These are phyloP conservation scores for Nemophila menziesii DNA, from an alignment of 257 asterid species.

Conservation along the genomic window DNA sequence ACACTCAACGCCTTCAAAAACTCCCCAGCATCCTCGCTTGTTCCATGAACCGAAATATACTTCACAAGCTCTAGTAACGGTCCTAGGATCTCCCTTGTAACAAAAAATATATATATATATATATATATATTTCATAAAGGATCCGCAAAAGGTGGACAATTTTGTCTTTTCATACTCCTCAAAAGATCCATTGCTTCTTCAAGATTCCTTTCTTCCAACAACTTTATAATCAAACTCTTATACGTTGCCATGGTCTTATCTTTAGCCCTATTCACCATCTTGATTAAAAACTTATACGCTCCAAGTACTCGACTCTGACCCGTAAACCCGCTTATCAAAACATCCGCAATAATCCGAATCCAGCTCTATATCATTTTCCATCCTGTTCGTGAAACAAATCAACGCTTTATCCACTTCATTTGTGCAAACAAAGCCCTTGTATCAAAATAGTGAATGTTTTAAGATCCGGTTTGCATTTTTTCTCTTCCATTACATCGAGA, in stretches of 20 bases:
- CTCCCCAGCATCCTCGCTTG: conserved; percentile 63
- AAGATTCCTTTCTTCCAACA: conserved; percentile 50
- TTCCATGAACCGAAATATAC: conserved; percentile 56
- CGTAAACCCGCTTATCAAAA: conserved; percentile 54
- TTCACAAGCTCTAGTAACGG: too few relatives aligned
- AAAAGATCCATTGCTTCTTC: conserved; percentile 81
- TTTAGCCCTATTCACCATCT: conserved; percentile 39
- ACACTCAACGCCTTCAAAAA: conserved; percentile 39
- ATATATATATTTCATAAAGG: too few relatives aligned
- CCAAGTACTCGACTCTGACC: conserved; percentile 37
- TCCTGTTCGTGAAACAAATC: conserved; percentile 58
- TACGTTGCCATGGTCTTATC: conserved; percentile 77
- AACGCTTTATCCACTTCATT: conserved; percentile 56
- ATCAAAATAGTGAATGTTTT: conserved; percentile 76
- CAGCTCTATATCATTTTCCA: conserved; percentile 50
- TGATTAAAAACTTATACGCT: conserved; percentile 45
- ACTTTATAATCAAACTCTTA: conserved; percentile 60
- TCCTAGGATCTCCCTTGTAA: too few relatives aligned
- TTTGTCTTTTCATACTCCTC: conserved; percentile 64
- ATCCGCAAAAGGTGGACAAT: conserved; percentile 62
- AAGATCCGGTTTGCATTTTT: conserved; percentile 67
- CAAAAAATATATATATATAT: too few relatives aligned
- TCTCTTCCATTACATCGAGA: conserved; percentile 55
- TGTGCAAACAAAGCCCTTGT: conserved; percentile 52
- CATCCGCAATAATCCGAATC: conserved; percentile 80